Evolutionary conservation across 345 rosid genomes (phyloP), one percentile per base, ranked within the genome.

Genomic region (Pugionium dolabratum): DNA sequence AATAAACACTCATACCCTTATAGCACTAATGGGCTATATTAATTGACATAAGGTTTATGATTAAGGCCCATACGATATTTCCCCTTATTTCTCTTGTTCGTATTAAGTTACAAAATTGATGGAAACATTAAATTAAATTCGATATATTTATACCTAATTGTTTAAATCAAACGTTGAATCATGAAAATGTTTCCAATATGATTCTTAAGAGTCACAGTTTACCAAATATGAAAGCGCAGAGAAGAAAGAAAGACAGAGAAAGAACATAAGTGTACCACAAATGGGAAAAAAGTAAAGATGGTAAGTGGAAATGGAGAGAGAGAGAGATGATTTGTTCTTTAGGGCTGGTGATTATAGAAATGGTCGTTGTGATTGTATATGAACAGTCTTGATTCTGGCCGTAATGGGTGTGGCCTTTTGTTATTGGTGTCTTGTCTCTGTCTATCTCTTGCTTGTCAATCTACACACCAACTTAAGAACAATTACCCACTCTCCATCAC

Each of bases 341-440:
- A 61, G 47, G 61, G 33, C 68, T 70, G 35, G 62, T 71, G 69
- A 71, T 62, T 62, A 46, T 30, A 62, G 74, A 18, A 18, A 18
- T 18, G 74, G 61, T 44, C 67, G 66, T 54, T 26, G 47, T 69
- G 46, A 69, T 70, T 61, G 54, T 55, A 32, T 56, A 47, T 47
- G 32, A 63, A 55, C 64, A 71, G 69, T 56, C 53, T 71, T 64
- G 64, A 63, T 63, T 56, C 70, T 63, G 58, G 29, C 11, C 32
- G 7, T 56, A 56, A 64, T 71, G 76, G 56, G 61, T 73, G 36
- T 34, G 3, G 61, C 61, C 72, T 55, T 72, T 72, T 65, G 29
- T 58, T 66, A 72, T 66, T 65, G 71, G 50, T 65, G 76, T 72
- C 71, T 66, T 72, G 67, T 72, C 76, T 59, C 35, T 32, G 11